phyloP scores from a whole-genome alignment of 805 yeast genomes.

The Kregervanrija fluxuum region DNA sequence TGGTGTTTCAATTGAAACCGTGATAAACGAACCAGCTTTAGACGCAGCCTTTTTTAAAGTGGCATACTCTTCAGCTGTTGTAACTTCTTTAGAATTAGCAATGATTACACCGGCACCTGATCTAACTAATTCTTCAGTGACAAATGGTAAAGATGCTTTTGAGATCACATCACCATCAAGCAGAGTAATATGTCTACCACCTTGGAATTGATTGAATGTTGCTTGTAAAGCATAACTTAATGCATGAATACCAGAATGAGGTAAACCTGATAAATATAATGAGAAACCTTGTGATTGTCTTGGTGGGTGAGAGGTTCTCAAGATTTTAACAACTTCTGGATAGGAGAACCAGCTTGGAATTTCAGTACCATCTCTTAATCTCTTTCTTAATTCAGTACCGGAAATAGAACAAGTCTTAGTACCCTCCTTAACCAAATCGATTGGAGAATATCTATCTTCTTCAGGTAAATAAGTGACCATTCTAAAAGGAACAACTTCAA shows the following conservation, averaged over 20 bases:
- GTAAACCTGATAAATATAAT: slow-evolving; percentile 53
- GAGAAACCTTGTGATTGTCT: slow-evolving; percentile 86
- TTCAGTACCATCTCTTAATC: slow-evolving; percentile 76
- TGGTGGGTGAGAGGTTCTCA: slow-evolving; percentile 91
- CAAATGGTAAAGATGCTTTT: slow-evolving; percentile 43
- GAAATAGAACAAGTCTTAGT: slow-evolving; percentile 77
- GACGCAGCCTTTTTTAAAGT: slow-evolving; percentile 36
- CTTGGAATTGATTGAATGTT: slow-evolving; percentile 81
- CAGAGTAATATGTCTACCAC: slow-evolving; percentile 72
- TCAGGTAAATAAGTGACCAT: slow-evolving; percentile 96
- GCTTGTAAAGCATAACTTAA: slow-evolving; percentile 81
- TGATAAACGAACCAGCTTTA: slow-evolving; percentile 44
- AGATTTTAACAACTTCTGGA: slow-evolving; percentile 88
- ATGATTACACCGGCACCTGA: slow-evolving; percentile 91
- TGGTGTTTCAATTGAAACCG: slow-evolving; percentile 45
- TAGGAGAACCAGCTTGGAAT: slow-evolving; percentile 97
- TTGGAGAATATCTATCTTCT: slow-evolving; percentile 90
- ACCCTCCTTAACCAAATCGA: slow-evolving; percentile 78
- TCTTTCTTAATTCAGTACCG: slow-evolving; percentile 89
- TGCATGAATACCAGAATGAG: slow-evolving; percentile 53
- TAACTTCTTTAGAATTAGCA: slow-evolving; percentile 40
- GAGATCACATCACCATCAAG: slow-evolving; percentile 31
- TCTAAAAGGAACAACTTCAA: slow-evolving; percentile 91
- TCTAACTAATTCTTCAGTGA: slow-evolving; percentile 69
- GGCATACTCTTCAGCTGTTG: slow-evolving; percentile 36